These are phyloP conservation scores for Populus hybrid DNA, from an alignment of 441 rosid genomes.

Conservation along the genomic window DNA sequence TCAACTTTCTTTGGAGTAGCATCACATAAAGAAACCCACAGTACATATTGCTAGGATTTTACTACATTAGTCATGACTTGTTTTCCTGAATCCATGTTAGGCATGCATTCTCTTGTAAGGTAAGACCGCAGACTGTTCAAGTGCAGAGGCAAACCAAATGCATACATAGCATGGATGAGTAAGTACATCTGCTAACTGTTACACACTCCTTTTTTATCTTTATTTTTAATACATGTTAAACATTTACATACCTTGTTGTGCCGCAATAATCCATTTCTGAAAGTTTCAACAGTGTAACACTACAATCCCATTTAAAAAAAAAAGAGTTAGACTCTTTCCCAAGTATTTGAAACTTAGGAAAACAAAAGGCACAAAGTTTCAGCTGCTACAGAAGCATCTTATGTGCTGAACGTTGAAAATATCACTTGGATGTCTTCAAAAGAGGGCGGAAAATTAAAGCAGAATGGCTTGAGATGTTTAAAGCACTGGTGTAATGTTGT, in stretches of 20 bases:
- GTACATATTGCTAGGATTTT: not conserved
- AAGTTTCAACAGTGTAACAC: conserved; percentile 74
- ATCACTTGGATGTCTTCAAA: not conserved
- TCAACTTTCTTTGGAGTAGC: not conserved
- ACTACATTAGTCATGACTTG: not conserved
- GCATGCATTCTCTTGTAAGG: not conserved
- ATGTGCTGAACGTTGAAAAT: not conserved
- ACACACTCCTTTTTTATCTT: not conserved
- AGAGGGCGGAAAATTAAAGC: not conserved
- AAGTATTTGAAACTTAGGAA: not conserved
- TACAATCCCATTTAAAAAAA: conserved; percentile 34
- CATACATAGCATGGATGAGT: not conserved
- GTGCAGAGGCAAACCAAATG: not conserved
- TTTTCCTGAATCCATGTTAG: not conserved
- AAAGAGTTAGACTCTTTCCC: not conserved
- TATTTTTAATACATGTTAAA: not conserved
- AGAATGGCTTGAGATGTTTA: not conserved
- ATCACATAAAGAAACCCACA: not conserved
- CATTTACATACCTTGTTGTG: conserved; percentile 72
- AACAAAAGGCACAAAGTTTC: not conserved
- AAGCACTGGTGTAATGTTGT: not conserved
- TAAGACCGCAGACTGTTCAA: not conserved
- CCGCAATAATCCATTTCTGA: conserved; percentile 94
- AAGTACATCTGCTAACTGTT: not conserved
- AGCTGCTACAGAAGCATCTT: not conserved